Percentiles rank a stretch among this genome's conserved stretches.
These are phyloP conservation scores for Thermothielavioides terrestris DNA, from an alignment of 495 filamentous ascomycete genomes.

Conservation along the genomic window DNA sequence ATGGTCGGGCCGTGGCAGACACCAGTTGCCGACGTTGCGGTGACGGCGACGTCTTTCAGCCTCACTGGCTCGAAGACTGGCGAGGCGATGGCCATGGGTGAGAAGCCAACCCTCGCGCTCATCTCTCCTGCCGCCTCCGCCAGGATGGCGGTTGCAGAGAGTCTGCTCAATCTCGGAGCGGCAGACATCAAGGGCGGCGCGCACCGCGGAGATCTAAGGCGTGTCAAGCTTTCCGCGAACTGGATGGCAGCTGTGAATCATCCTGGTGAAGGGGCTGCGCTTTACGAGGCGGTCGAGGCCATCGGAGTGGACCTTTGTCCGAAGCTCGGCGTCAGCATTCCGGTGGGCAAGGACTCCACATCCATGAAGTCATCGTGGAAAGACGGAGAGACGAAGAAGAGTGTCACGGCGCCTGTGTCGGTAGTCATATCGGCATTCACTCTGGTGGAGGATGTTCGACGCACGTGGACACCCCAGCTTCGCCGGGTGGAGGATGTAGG, in stretches of 20 bases:
- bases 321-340: conserved; percentile 79
- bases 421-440: conserved; percentile 87
- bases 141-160: conserved; percentile 92
- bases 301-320: conserved; percentile 81
- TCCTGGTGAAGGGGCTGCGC: conserved; percentile 83
- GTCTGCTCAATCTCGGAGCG: conserved; percentile 83
- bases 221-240: conserved; percentile 85
- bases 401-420: conserved; percentile 85
- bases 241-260: conserved; percentile 98
- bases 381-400: conserved; percentile 64
- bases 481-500: conserved; percentile 78
- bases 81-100: conserved; percentile 95
- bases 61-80: conserved; percentile 59
- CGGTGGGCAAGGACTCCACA: conserved; percentile 95
- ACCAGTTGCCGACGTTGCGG: conserved; percentile 88
- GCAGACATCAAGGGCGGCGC: conserved; percentile 66
- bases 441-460: conserved; percentile 64
- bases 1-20: conserved; percentile 96
- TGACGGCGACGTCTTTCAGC: conserved; percentile 74
- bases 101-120: conserved; percentile 81
- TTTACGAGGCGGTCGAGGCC: conserved; percentile 91
- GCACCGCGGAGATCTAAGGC: conserved; percentile 43
- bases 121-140: conserved; percentile 91
- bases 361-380: conserved; percentile 98
- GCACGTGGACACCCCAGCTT: conserved; percentile 89